Conservation (phyloP, 768 basidiomycete species). For the Galerina marginata region DNA sequence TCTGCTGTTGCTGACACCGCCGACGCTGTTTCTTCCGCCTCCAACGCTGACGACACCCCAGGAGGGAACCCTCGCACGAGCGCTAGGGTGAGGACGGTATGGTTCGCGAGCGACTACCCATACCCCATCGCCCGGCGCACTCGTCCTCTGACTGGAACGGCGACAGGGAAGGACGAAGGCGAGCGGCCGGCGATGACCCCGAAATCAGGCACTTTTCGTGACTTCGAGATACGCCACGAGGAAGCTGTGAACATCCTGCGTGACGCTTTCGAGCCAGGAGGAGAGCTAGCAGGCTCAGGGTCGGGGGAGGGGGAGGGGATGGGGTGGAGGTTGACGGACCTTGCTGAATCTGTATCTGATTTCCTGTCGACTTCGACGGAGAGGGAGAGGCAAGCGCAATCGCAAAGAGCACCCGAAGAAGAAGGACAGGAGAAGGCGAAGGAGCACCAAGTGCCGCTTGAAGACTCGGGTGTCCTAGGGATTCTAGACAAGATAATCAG, state of each 20-base stretch:
- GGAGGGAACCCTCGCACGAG: too few relatives aligned
- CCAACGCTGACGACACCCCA: too few relatives aligned
- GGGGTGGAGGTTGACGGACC: constrained; percentile 50
- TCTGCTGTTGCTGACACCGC: too few relatives aligned
- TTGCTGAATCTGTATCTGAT: constrained; percentile 39
- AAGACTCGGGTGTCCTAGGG: constrained; percentile 55
- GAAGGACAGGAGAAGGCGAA: too few relatives aligned
- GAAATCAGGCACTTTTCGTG: constrained; percentile 53
- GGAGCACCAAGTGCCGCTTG: too few relatives aligned
- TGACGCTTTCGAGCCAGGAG: too few relatives aligned
- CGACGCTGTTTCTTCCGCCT: too few relatives aligned
- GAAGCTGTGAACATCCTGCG: constrained; percentile 50
- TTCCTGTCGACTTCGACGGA: constrained; percentile 28
- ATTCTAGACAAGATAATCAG: constrained; percentile 64
- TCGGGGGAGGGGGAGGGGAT: too few relatives aligned
- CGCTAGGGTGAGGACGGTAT: too few relatives aligned
- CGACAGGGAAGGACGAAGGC: neutral
- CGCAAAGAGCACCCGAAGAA: too few relatives aligned
- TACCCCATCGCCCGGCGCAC: constrained; percentile 26
- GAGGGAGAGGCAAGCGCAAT: too few relatives aligned
- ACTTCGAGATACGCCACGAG: constrained; percentile 46
- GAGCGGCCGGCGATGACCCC: constrained; percentile 13
- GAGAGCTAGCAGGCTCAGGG: too few relatives aligned
- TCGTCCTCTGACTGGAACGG: neutral
- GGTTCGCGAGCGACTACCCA: constrained; percentile 65